Evolutionary conservation across 345 rosid species (phyloP).

Genomic region (Trapa incisa): DNA sequence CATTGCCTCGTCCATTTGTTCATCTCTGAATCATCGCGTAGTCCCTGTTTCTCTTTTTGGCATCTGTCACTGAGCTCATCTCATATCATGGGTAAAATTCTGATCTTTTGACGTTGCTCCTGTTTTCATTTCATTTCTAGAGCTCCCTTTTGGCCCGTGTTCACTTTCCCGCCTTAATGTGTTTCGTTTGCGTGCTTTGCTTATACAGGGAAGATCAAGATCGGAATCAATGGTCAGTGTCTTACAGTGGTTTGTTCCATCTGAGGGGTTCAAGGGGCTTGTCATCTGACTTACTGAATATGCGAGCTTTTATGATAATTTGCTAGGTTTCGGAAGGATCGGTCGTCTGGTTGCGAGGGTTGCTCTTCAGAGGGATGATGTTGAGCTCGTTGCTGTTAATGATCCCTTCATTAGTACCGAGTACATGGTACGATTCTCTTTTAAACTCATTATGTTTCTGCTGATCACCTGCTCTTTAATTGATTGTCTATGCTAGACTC

Average conservation of each 20-base stretch:
- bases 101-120: too few species aligned
- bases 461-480: too few species aligned
- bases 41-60: too few species aligned
- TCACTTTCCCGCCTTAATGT: neutral
- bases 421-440: too few species aligned
- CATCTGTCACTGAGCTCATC: constrained; percentile 1
- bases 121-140: neutral
- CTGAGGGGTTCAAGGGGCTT: neutral
- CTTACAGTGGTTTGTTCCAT: neutral
- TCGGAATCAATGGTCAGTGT: constrained; percentile 80
- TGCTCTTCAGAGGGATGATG: too few species aligned
- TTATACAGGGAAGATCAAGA: constrained; percentile 57
- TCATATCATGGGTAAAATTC: constrained; percentile 7
- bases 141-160: neutral
- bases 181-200: constrained; percentile 2
- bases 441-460: too few species aligned
- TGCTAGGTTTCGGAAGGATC: too few species aligned
- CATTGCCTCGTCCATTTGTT: neutral
- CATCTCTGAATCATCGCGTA: neutral
- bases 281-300: neutral
- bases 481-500: too few species aligned
- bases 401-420: too few species aligned
- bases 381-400: too few species aligned
- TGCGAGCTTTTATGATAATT: neutral
- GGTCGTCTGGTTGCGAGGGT: too few species aligned